Evolutionary conservation across 2,329 filamentous ascomycete genomes (phyloP).

Genomic region (Metarhizium guizhouense): DNA sequence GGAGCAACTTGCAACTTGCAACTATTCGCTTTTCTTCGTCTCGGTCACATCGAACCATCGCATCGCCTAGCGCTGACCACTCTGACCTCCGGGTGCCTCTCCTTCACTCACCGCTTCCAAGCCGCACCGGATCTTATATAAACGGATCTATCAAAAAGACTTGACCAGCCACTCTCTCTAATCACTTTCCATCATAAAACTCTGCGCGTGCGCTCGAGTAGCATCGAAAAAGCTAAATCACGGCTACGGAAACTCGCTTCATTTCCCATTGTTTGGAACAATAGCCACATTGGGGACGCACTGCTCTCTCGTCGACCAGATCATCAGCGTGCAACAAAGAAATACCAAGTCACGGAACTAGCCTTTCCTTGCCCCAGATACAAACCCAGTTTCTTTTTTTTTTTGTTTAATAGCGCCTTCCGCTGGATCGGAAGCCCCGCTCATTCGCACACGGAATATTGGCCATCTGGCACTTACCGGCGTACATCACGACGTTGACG

Average conservation of each 20-base stretch:
- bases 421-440: constrained; percentile 10
- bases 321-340: constrained; percentile 1
- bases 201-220: too few relatives aligned
- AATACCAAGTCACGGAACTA: not conserved
- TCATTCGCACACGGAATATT: not conserved
- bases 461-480: not conserved
- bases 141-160: not conserved
- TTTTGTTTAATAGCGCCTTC: constrained; percentile 1
- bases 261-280: not conserved
- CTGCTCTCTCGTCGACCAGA: not conserved
- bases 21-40: not conserved
- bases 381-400: not conserved
- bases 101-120: not conserved
- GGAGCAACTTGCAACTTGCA: not conserved
- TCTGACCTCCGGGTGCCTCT: not conserved
- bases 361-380: not conserved
- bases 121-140: not conserved
- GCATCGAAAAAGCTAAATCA: too few relatives aligned
- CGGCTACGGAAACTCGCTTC: too few relatives aligned
- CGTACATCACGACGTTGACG: not conserved
- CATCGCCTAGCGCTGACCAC: not conserved
- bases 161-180: not conserved
- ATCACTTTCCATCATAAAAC: too few relatives aligned
- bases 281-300: constrained; percentile 1
- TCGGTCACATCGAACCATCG: not conserved